Base-by-base conservation (phyloP, 306 rosid genomes). In the Prunus mira region DNA sequence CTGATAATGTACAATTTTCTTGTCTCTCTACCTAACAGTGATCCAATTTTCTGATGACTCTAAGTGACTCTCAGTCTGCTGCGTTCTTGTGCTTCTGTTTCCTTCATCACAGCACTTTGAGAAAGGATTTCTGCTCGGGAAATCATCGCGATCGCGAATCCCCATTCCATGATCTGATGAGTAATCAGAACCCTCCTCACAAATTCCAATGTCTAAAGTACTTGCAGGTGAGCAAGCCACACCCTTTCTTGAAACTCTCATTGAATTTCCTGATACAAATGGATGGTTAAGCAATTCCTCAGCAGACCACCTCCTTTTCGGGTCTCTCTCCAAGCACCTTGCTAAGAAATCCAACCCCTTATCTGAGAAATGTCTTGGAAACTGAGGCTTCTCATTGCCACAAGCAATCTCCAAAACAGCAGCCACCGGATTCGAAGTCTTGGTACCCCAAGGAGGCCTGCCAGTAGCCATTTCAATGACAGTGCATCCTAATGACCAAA, bases 381-480 rank as follows among this genome's bases (percentile, higher is more conserved):
- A 74, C n/a, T 61, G 83, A 74, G 93, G 96, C 1, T n/a, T 47
- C 6, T 5, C 80, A 38, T 82, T 75, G 47, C 86, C 72, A 32
- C 75, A 71, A 5, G 86, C 88, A 82, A 88, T 88, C 76, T n/a
- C 82, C 46, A 88, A 51, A 51, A 90, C 20, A 65, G 78, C 78
- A 64, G 83, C 76, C 34, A 85, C n/a, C 12, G 85, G 89, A 81
- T 90, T 78, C 13, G 81, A 79, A 61, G 67, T n/a, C 60, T 79
- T 76, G 20, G 34, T 28, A 14, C 51, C 72, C 88, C 91, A 87
- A 27, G 93, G 96, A 74, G 86, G 85, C 27, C 52, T 82, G 12
- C 93, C 91, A 2, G 90, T 87, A 6, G 89, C 91, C 93, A 88
- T 88, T 80, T 90, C 93, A 64, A 90, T 86, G n/a, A 90, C 80